Evolutionary conservation across 805 yeast genomes (phyloP).

Genomic region (Candida jianshihensis): DNA sequence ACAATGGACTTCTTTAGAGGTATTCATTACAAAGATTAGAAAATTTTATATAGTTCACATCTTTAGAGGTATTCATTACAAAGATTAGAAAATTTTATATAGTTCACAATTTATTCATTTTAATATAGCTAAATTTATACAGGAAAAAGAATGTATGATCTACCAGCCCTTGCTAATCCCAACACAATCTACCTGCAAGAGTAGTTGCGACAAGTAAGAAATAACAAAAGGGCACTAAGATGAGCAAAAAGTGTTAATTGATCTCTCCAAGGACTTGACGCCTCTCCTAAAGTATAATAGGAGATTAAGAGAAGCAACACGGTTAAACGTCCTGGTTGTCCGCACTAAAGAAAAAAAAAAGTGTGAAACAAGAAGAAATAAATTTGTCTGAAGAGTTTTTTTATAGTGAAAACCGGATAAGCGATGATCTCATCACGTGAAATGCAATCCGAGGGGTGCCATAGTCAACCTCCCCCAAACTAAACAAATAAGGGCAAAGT

Average conservation of each 20-base stretch:
- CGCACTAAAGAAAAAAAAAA: conserved; percentile 40
- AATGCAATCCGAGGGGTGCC: no score
- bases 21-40: conserved; percentile 18
- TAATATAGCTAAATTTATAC: no score
- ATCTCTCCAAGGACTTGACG: conserved; percentile 73
- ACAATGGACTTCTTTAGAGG: conserved; percentile 88
- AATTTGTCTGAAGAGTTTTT: conserved; percentile 3
- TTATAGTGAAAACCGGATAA: conserved; percentile 1
- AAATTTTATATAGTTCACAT: conserved; percentile 38
- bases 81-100: conserved; percentile 2
- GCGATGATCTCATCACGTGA: no score
- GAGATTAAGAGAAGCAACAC: conserved; percentile 52
- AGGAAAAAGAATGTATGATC: conserved; percentile 63
- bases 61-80: conserved; percentile 47
- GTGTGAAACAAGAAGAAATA: conserved; percentile 2
- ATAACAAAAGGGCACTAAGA: conserved; percentile 61
- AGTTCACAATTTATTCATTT: conserved; percentile 46
- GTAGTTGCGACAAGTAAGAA: conserved; percentile 24
- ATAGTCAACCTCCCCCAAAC: no score
- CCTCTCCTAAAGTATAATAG: conserved; percentile 33
- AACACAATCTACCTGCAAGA: conserved; percentile 32
- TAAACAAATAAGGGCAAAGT: not conserved
- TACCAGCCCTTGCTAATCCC: conserved; percentile 56
- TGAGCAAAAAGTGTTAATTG: conserved; percentile 36
- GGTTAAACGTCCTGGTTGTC: conserved; percentile 67